These are phyloP conservation scores for Lactarius pseudohatsudake DNA, from an alignment of 768 basidiomycete genomes.

Conservation along the genomic window DNA sequence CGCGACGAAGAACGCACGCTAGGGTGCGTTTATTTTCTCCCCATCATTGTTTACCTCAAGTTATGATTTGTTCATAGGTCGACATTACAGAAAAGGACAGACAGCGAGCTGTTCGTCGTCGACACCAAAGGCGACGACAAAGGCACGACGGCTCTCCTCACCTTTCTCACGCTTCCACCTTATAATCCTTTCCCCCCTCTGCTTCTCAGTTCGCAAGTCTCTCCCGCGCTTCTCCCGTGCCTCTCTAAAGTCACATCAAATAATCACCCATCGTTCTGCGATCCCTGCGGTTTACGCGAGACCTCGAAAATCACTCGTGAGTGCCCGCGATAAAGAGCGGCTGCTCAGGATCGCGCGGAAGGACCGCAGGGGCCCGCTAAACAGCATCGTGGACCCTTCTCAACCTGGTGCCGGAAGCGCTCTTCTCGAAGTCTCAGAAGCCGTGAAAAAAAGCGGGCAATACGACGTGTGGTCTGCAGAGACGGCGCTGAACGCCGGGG, in stretches of 20 bases:
- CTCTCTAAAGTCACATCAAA: conserved; percentile 68
- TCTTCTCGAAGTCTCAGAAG: conserved; percentile 61
- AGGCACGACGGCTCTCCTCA: conserved; percentile 43
- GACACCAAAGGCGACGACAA: conserved; percentile 78
- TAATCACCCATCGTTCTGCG: conserved; percentile 83
- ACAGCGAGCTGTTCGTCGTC: conserved; percentile 76
- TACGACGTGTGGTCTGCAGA: conserved; percentile 63
- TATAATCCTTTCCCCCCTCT: not conserved
- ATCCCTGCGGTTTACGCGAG: conserved; percentile 81
- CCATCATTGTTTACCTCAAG: not conserved
- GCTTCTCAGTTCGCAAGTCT: conserved; percentile 53
- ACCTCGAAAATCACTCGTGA: conserved; percentile 39
- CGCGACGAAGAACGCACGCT: conserved; percentile 78
- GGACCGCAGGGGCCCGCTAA: conserved; percentile 69
- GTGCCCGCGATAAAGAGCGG: conserved; percentile 69
- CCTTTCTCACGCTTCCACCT: not conserved
- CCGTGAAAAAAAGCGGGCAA: conserved; percentile 63
- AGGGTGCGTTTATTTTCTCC: conserved; percentile 50
- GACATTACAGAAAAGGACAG: conserved; percentile 60
- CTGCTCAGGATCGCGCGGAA: conserved; percentile 76
- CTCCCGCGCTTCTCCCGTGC: conserved; percentile 54
- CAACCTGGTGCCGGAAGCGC: conserved; percentile 68
- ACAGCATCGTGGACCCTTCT: conserved; percentile 64
- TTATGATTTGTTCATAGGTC: conserved; percentile 41
- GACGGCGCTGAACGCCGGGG: conserved; percentile 39